Evolutionary conservation across 768 basidiomycete genomes (phyloP).

Genomic region (Clitopilus passeckerianus): DNA sequence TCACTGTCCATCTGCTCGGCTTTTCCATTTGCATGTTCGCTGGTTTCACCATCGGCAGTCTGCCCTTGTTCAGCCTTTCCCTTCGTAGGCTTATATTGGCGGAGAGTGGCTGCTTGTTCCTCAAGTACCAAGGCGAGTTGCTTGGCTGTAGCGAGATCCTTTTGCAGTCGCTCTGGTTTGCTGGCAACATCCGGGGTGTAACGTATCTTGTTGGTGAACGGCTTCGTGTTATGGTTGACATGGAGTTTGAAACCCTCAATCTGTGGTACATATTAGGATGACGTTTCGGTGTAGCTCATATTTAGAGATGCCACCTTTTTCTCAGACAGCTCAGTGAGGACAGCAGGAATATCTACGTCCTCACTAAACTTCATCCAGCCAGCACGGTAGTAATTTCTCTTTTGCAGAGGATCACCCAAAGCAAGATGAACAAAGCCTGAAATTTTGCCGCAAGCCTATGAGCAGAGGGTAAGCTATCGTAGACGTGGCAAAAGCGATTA

Average conservation of each 20-base stretch:
- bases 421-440: constrained; percentile 87
- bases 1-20: constrained; percentile 34
- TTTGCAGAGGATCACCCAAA: constrained; percentile 87
- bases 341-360: constrained; percentile 74
- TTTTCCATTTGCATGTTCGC: constrained; percentile 21
- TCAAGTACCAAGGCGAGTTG: constrained; percentile 71
- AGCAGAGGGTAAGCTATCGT: neutral
- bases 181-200: constrained; percentile 81
- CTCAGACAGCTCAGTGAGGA: constrained; percentile 72
- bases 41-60: constrained; percentile 24
- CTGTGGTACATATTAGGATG: constrained; percentile 31
- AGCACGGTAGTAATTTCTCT: constrained; percentile 90
- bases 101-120: constrained; percentile 55
- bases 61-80: constrained; percentile 9
- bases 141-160: constrained; percentile 77
- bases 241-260: constrained; percentile 95
- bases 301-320: constrained; percentile 58
- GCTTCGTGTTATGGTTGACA: constrained; percentile 74
- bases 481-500: neutral
- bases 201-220: constrained; percentile 74
- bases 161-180: constrained; percentile 72
- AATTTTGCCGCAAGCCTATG: constrained; percentile 68
- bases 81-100: constrained; percentile 32
- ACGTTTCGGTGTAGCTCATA: neutral
- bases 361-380: constrained; percentile 89